Evolutionary conservation across 257 asterid genomes (phyloP), one percentile per base, ranked within the genome.

Genomic region (Solanum chilense): DNA sequence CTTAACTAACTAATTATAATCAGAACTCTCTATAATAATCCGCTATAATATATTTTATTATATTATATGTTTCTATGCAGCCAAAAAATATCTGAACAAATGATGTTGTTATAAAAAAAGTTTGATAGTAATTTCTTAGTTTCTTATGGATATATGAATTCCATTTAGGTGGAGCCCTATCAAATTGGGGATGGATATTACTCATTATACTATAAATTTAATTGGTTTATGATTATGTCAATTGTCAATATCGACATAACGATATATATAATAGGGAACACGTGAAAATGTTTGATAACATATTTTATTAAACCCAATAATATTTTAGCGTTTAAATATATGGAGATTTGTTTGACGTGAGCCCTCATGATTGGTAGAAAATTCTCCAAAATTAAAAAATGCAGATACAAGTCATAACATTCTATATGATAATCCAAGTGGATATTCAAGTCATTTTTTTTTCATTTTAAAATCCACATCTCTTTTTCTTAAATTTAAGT

Each of bases 331-430:
- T 80, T 47, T 47, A 52, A 81, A 49, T 82, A 89, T 62, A 44
- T 49, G 9, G 37, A 82, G 33, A 42, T 4, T 73, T 58, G 27
- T 33, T 44, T 45, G 75, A 41, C 81, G 15, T 25, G 66, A 49
- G 62, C 84, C 78, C 49, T 66, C 86, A 37, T 39, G 82, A 86
- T 83, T 86, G 89, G 87, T 25, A 78, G 89, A 83, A 89, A 45
- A 14, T 84, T 56, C 78, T 84, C 39, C 84, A 41, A 49, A 37
- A 29, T 21, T 33, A 76, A 80, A 15, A 1, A 31, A 10, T 49
- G n/a, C n/a, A 35, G 77, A 84, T 84, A n/a, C 23, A 68, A 80
- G 35, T 27, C 33, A 35, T 42, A 80, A 85, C 84, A 62, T 62
- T 62, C 12, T 62, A 10, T 10, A 62, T 23, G 31, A 62, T 62